Percentiles rank a stretch among this genome's conserved stretches.
Evolutionary conservation across 257 asterid species (phyloP).

Genomic region (Salvia rosmarinus): DNA sequence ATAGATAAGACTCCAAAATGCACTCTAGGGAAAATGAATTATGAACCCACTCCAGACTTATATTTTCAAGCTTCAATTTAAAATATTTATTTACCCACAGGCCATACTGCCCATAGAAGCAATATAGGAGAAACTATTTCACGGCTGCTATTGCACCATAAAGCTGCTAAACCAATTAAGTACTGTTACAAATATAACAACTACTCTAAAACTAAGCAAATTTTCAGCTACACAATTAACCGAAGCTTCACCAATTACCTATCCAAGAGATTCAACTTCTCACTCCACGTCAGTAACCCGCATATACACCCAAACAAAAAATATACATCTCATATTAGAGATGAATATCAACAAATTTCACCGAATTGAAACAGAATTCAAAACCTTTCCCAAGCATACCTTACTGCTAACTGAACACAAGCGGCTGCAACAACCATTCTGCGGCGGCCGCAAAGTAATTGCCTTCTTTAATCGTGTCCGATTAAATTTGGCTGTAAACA

Average conservation of each 20-base stretch:
- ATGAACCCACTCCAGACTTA: not conserved
- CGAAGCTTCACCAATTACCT: slow-evolving; percentile 10
- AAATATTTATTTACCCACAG: not conserved
- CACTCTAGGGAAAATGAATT: slow-evolving; percentile 20
- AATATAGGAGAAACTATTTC: not conserved
- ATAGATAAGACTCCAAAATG: slow-evolving; percentile 5
- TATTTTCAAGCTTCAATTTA: slow-evolving; percentile 17
- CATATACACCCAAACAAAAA: slow-evolving; percentile 3
- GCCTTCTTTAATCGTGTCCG: slow-evolving; percentile 48
- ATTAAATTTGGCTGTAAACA: slow-evolving; percentile 38
- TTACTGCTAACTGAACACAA: slow-evolving; percentile 46
- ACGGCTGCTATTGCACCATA: slow-evolving; percentile 2
- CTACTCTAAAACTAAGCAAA: slow-evolving; percentile 1
- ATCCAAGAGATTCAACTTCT: slow-evolving; percentile 11
- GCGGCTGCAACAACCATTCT: slow-evolving; percentile 44
- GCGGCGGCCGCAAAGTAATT: slow-evolving; percentile 44
- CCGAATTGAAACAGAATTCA: not conserved
- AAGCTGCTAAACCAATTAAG: slow-evolving; percentile 13
- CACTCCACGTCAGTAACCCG: slow-evolving; percentile 9
- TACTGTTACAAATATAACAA: slow-evolving; percentile 2
- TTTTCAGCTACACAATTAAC: not conserved
- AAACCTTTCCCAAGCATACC: slow-evolving; percentile 39
- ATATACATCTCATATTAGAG: not conserved
- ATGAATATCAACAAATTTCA: not conserved
- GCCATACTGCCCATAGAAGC: not conserved